Conservation (phyloP, 805 yeast genomes). For the Wickerhamomyces kurtzmanii region DNA sequence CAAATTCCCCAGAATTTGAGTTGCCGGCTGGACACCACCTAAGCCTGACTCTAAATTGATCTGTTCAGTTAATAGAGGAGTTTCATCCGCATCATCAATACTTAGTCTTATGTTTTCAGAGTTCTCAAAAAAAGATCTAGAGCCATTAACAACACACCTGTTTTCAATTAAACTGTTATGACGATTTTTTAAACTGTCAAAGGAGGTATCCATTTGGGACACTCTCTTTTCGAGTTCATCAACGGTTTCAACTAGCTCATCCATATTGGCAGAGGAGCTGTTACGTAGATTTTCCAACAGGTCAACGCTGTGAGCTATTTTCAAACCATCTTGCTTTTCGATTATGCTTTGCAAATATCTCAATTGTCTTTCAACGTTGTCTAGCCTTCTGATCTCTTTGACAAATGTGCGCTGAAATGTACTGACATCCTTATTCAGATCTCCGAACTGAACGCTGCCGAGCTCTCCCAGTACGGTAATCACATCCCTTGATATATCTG, state of each 20-base stretch:
- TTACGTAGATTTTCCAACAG: conserved; percentile 13
- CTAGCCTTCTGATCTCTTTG: conserved; percentile 73
- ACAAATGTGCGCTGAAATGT: conserved; percentile 89
- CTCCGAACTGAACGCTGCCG: conserved; percentile 82
- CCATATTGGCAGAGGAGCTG: conserved; percentile 50
- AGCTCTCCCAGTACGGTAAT: conserved; percentile 81
- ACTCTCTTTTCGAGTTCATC: conserved; percentile 67
- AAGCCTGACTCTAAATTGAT: conserved; percentile 27
- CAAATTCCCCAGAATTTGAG: conserved; percentile 13
- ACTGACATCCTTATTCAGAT: conserved; percentile 69
- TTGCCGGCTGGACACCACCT: conserved; percentile 11
- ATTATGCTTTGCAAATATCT: conserved; percentile 43
- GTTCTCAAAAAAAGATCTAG: conserved; percentile 36
- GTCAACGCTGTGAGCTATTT: conserved; percentile 21
- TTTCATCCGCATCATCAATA: conserved; percentile 25
- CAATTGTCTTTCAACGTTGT: conserved; percentile 82
- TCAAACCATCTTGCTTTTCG: conserved; percentile 31
- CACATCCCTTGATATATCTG: conserved; percentile 81
- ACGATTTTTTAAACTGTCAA: conserved; percentile 50
- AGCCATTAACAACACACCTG: conserved; percentile 47
- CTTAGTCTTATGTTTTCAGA: conserved; percentile 23
- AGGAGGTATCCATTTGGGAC: conserved; percentile 57
- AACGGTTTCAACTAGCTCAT: conserved; percentile 56
- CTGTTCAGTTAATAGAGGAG: conserved; percentile 25
- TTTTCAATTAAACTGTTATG: conserved; percentile 64